These are phyloP conservation scores for Psilocybe mexicana DNA, from an alignment of 1,284 basidiomycete genomes.

Conservation along the genomic window DNA sequence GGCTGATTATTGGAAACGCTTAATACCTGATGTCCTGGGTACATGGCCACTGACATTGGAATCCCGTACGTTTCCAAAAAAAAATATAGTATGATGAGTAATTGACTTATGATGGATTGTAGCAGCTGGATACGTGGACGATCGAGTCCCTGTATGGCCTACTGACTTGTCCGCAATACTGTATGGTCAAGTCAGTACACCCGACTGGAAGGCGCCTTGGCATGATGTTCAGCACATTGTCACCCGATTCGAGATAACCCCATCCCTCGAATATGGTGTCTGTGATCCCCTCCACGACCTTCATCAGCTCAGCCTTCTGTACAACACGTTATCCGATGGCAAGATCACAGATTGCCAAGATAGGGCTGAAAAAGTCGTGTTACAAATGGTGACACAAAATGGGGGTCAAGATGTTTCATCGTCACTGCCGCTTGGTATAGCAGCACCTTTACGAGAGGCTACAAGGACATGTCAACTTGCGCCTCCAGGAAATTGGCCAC, in stretches of 20 bases:
- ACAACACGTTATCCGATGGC: conserved; percentile 56
- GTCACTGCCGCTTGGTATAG: conserved; percentile 70
- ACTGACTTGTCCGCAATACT: conserved; percentile 64
- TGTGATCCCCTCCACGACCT: conserved; percentile 54
- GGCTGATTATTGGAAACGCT: conserved; percentile 85
- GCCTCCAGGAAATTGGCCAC: conserved; percentile 73
- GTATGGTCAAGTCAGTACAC: conserved; percentile 63
- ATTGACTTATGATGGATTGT: conserved; percentile 6
- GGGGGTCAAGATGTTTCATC: conserved; percentile 52
- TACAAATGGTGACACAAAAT: conserved; percentile 54
- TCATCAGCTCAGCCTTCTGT: conserved; percentile 52
- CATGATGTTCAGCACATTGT: conserved; percentile 52
- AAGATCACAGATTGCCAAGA: conserved; percentile 50
- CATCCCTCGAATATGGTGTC: conserved; percentile 62
- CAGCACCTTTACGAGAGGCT: conserved; percentile 82
- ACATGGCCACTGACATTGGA: conserved; percentile 55
- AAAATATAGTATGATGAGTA: conserved; percentile 16
- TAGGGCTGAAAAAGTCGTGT: conserved; percentile 66
- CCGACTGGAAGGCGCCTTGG: conserved; percentile 63
- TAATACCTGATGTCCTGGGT: conserved; percentile 60
- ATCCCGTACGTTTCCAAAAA: conserved; percentile 39
- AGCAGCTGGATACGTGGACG: conserved; percentile 54
- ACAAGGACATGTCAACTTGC: conserved; percentile 78
- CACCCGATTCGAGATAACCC: conserved; percentile 48
- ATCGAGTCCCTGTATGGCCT: conserved; percentile 70